These are phyloP conservation scores for Coniochaeta ligniaria DNA, from an alignment of 2,329 filamentous ascomycete genomes.

Conservation along the genomic window DNA sequence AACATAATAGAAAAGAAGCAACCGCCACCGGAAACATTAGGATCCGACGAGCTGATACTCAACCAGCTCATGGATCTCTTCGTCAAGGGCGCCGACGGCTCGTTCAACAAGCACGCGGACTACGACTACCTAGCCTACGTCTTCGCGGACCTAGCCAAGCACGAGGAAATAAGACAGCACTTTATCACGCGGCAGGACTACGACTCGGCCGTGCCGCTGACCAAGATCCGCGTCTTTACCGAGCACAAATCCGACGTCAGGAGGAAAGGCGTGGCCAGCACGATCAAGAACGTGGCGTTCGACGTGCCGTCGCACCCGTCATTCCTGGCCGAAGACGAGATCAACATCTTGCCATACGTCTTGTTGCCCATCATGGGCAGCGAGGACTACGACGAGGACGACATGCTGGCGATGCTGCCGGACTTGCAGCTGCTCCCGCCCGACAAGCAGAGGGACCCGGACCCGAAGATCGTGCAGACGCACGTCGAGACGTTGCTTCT, in stretches of 20 bases:
- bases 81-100: slow-evolving; percentile 78
- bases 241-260: slow-evolving; percentile 79
- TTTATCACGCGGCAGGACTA: slow-evolving; percentile 69
- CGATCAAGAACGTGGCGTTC: slow-evolving; percentile 91
- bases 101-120: slow-evolving; percentile 77
- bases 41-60: slow-evolving; percentile 65
- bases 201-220: slow-evolving; percentile 78
- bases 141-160: slow-evolving; percentile 87
- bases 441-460: slow-evolving; percentile 79
- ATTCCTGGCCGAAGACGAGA: slow-evolving; percentile 63
- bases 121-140: slow-evolving; percentile 93
- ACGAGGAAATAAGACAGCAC: slow-evolving; percentile 66
- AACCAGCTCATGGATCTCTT: slow-evolving; percentile 95
- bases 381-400: slow-evolving; percentile 84
- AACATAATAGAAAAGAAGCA: slow-evolving; percentile 63
- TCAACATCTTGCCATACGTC: slow-evolving; percentile 82
- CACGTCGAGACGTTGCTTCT: slow-evolving; percentile 86
- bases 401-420: slow-evolving; percentile 77
- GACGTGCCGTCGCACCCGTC: slow-evolving; percentile 65
- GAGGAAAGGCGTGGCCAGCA: slow-evolving; percentile 88
- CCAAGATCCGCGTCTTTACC: slow-evolving; percentile 91
- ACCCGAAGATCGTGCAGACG: slow-evolving; percentile 70
- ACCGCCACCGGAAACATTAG: slow-evolving; percentile 59
- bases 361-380: slow-evolving; percentile 80
- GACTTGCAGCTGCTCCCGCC: slow-evolving; percentile 85